A percentile compares a stretch with the other conserved stretches of the same genome.
phyloP scores from a whole-genome alignment of 2,329 filamentous ascomycete genomes.

The Chaetomium strumarium region DNA sequence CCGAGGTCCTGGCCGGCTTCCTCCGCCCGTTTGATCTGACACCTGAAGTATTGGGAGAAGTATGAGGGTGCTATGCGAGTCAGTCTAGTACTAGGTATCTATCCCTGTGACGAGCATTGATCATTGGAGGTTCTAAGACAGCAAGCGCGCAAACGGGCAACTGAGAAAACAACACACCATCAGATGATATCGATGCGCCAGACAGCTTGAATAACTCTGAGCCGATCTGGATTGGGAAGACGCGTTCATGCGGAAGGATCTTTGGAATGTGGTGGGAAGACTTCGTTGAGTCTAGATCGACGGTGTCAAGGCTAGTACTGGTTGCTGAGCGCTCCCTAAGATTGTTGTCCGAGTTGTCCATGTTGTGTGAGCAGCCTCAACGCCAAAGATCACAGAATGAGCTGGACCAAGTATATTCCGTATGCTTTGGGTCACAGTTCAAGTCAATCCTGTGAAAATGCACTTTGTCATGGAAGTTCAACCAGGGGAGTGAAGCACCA shows the following conservation, averaged over 20 bases:
- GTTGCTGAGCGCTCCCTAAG: background rate
- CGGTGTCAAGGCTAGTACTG: background rate
- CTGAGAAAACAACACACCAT: constrained; percentile 48
- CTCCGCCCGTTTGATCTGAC: constrained; percentile 64
- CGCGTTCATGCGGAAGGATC: constrained; percentile 62
- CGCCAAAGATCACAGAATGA: background rate
- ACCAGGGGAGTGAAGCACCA: no score
- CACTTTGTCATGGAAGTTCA: no score
- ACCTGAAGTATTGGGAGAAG: constrained; percentile 89
- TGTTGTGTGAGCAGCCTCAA: background rate
- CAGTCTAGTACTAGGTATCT: background rate
- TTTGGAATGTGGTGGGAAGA: constrained; percentile 40
- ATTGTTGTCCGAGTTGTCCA: background rate
- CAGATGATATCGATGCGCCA: constrained; percentile 66
- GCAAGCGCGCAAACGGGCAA: background rate
- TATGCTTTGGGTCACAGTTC: no score
- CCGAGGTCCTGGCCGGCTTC: constrained; percentile 49
- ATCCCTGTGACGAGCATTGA: background rate
- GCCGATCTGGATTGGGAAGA: constrained; percentile 70
- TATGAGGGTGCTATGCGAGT: constrained; percentile 72
- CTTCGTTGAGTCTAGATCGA: constrained; percentile 4
- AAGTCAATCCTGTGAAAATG: no score
- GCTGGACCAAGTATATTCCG: no score
- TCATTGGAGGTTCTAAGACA: no score
- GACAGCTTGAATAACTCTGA: constrained; percentile 67